phyloP scores from a whole-genome alignment of 345 rosid genomes.

The Melastoma malabathricum region DNA sequence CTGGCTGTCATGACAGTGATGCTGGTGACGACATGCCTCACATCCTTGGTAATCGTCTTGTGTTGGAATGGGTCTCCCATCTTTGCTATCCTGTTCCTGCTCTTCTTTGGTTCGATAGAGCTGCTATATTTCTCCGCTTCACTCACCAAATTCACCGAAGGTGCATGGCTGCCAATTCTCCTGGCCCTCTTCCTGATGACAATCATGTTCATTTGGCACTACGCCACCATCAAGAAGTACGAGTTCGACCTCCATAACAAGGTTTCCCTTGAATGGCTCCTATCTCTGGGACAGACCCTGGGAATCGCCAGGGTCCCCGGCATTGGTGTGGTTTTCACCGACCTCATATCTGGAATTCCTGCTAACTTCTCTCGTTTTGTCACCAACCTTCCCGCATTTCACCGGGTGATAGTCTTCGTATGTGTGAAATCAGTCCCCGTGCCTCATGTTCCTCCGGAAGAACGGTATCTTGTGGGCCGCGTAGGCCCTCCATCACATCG shows the following conservation, averaged over 20 bases:
- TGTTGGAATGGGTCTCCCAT: slow-evolving; percentile 91
- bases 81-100: slow-evolving; percentile 56
- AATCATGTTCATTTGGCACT: slow-evolving; percentile 96
- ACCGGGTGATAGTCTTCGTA: slow-evolving; percentile 75
- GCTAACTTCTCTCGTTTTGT: slow-evolving; percentile 98
- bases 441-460: slow-evolving; percentile 75
- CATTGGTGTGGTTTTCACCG: slow-evolving; percentile 84
- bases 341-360: slow-evolving; percentile 87
- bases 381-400: slow-evolving; percentile 97
- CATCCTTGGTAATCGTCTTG: slow-evolving; percentile 69
- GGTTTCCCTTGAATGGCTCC: slow-evolving; percentile 94
- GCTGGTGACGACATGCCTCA: slow-evolving; percentile 97
- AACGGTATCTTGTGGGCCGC: slow-evolving; percentile 89
- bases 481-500: slow-evolving; percentile 66
- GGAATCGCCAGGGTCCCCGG: slow-evolving; percentile 94
- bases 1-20: slow-evolving; percentile 97
- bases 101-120: slow-evolving; percentile 79
- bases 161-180: slow-evolving; percentile 99
- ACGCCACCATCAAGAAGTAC: slow-evolving; percentile 78
- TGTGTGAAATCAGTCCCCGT: slow-evolving; percentile 94
- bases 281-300: slow-evolving; percentile 81
- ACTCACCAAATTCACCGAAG: slow-evolving; percentile 84
- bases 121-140: slow-evolving; percentile 97
- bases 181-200: slow-evolving; percentile 75
- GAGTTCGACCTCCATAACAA: slow-evolving; percentile 94